Percentiles rank a stretch among this genome's conserved stretches.
phyloP scores from a whole-genome alignment of 495 filamentous ascomycete species.

The Aspergillus sclerotioniger region DNA sequence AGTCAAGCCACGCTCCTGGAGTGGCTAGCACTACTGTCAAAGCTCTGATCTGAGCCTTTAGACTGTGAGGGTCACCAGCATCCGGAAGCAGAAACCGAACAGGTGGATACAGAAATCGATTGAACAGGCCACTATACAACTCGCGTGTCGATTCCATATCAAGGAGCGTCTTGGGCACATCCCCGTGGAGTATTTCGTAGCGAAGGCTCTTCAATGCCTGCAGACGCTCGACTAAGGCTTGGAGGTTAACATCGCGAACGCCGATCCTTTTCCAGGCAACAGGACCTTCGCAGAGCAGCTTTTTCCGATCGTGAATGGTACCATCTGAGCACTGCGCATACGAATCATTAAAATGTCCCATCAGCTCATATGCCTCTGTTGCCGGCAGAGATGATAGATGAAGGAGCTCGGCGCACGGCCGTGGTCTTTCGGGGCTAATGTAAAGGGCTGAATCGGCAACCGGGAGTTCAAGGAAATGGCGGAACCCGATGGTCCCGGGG shows the following conservation, averaged over 20 bases:
- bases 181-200: slow-evolving; percentile 32
- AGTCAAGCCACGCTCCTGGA: slow-evolving; percentile 68
- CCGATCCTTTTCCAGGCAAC: slow-evolving; percentile 42
- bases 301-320: slow-evolving; percentile 34
- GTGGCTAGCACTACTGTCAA: slow-evolving; percentile 44
- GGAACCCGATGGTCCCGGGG: slow-evolving; percentile 71
- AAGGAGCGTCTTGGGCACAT: slow-evolving; percentile 35
- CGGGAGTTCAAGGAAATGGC: slow-evolving; percentile 66
- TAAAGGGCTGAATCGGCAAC: slow-evolving; percentile 60
- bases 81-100: slow-evolving; percentile 22
- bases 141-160: slow-evolving; percentile 43
- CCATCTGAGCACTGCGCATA: slow-evolving; percentile 36
- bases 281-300: slow-evolving; percentile 35
- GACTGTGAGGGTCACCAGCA: slow-evolving; percentile 32
- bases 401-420: slow-evolving; percentile 30
- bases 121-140: slow-evolving; percentile 46
- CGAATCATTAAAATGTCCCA: slow-evolving; percentile 33
- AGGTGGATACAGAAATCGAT: slow-evolving; percentile 42
- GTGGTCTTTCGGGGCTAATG: slow-evolving; percentile 26
- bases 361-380: slow-evolving; percentile 35
- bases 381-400: slow-evolving; percentile 32
- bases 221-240: slow-evolving; percentile 42
- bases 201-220: slow-evolving; percentile 41
- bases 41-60: slow-evolving; percentile 53
- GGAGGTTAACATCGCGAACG: slow-evolving; percentile 37